Percentiles rank a stretch among this genome's conserved stretches.
Conservation (phyloP, 2,329 filamentous ascomycete species). For the Xylariaceae sp. region DNA sequence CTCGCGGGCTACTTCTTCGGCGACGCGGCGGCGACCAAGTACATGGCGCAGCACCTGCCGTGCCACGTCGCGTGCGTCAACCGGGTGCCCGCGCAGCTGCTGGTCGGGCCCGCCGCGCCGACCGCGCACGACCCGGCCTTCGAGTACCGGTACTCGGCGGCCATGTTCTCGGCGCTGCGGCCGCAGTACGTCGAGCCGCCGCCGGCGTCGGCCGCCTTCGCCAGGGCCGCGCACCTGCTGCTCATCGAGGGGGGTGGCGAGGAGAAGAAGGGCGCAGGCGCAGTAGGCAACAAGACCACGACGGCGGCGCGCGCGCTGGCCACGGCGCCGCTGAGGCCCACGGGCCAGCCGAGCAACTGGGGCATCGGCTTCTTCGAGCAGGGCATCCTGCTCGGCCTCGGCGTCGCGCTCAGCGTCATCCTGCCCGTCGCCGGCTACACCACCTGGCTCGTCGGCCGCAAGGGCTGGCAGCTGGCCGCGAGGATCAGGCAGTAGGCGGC, state of each 20-base stretch:
- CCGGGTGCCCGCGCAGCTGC: slow-evolving; percentile 46
- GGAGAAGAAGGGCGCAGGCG: no score
- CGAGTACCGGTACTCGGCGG: slow-evolving; percentile 30
- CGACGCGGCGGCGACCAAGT: slow-evolving; percentile 43
- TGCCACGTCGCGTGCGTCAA: slow-evolving; percentile 46
- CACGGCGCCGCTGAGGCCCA: slow-evolving; percentile 23
- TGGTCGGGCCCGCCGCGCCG: slow-evolving; percentile 34
- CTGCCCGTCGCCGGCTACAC: slow-evolving; percentile 8
- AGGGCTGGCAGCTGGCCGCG: slow-evolving; percentile 6
- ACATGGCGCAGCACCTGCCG: slow-evolving; percentile 48
- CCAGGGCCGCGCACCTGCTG: slow-evolving; percentile 12
- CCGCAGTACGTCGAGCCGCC: slow-evolving; percentile 32
- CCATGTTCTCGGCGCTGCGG: slow-evolving; percentile 36
- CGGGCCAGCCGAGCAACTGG: slow-evolving; percentile 25
- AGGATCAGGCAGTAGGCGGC: slow-evolving; percentile 5
- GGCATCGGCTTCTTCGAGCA: slow-evolving; percentile 41
- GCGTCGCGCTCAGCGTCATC: slow-evolving; percentile 15
- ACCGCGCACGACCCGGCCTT: slow-evolving; percentile 18
- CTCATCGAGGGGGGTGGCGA: slow-evolving; percentile 9
- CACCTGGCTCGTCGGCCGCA: slow-evolving; percentile 7
- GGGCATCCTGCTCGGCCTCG: slow-evolving; percentile 32
- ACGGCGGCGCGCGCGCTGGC: slow-evolving; percentile 11
- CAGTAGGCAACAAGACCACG: no score
- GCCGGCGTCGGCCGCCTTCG: slow-evolving; percentile 3
- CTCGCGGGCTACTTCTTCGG: slow-evolving; percentile 47